These are phyloP conservation scores for Fraxinus velutina DNA, from an alignment of 305 asterid genomes.

Conservation along the genomic window DNA sequence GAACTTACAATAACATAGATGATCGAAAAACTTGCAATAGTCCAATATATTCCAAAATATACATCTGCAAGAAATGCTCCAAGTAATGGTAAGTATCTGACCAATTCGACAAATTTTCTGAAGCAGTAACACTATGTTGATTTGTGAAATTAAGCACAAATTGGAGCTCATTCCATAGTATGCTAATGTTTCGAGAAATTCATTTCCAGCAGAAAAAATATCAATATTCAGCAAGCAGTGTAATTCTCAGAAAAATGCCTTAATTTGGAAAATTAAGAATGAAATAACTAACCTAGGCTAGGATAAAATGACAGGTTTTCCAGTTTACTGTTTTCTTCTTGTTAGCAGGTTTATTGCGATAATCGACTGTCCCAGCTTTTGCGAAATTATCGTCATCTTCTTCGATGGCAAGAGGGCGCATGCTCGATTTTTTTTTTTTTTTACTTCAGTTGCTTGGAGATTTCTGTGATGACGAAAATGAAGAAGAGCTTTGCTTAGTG, in stretches of 20 bases:
- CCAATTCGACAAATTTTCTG: constrained; percentile 69
- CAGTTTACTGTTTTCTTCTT: constrained; percentile 55
- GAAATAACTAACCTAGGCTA: constrained; percentile 41
- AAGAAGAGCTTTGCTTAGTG: too few species aligned
- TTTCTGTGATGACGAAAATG: not conserved
- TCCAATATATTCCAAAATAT: constrained; percentile 77
- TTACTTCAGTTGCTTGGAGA: not conserved
- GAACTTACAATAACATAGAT: constrained; percentile 65
- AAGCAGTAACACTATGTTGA: constrained; percentile 54
- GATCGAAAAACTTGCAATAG: constrained; percentile 68
- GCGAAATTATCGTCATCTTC: too few species aligned
- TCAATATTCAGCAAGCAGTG: not conserved
- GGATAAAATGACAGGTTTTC: constrained; percentile 69
- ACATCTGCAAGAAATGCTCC: constrained; percentile 92
- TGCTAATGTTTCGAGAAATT: constrained; percentile 75
- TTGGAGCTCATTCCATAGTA: constrained; percentile 83
- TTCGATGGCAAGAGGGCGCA: not conserved
- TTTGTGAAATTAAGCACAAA: constrained; percentile 43
- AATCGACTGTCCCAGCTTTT: constrained; percentile 49
- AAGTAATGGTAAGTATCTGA: constrained; percentile 74
- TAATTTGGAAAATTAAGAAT: not conserved
- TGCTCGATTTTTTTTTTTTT: not conserved
- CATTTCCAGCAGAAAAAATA: constrained; percentile 42
- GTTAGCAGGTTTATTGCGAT: constrained; percentile 47
- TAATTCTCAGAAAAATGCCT: not conserved